These are phyloP conservation scores for Ophiognomonia clavigignenti-juglandacearum DNA, from an alignment of 2,329 filamentous ascomycete genomes.

Conservation along the genomic window DNA sequence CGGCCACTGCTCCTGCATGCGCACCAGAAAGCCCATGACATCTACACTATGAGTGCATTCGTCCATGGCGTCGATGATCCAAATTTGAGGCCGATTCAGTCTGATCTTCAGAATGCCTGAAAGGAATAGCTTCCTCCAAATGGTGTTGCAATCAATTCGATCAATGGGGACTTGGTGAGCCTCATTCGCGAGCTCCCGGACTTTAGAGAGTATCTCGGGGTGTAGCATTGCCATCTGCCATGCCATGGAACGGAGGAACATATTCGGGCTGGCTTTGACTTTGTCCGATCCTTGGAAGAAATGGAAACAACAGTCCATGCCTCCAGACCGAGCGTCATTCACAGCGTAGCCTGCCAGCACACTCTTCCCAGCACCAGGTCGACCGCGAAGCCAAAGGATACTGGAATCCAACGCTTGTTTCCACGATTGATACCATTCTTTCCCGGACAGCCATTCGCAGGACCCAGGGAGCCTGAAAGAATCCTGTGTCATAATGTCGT, in stretches of 20 bases:
- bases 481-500: conserved; percentile 15
- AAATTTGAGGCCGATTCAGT: conserved; percentile 22
- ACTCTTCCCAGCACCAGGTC: conserved; percentile 20
- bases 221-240: conserved; percentile 27
- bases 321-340: conserved; percentile 10
- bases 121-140: conserved; percentile 24
- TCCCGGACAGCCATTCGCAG: conserved; percentile 15
- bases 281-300: conserved; percentile 18
- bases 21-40: conserved; percentile 21
- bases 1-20: conserved; percentile 21
- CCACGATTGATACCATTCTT: conserved; percentile 11
- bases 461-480: conserved; percentile 4
- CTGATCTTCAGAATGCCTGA: conserved; percentile 20
- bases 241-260: conserved; percentile 24
- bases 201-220: conserved; percentile 14
- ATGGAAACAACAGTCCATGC: conserved; percentile 17
- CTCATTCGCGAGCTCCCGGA: conserved; percentile 15
- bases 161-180: conserved; percentile 18
- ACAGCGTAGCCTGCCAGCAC: conserved; percentile 16
- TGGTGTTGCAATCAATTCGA: conserved; percentile 19
- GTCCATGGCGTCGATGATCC: conserved; percentile 29
- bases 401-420: background rate
- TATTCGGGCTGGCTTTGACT: conserved; percentile 34
- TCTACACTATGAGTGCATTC: conserved; percentile 22
- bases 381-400: conserved; percentile 18